phyloP scores from a whole-genome alignment of 345 rosid genomes.

The Streptanthus diversifolius region DNA sequence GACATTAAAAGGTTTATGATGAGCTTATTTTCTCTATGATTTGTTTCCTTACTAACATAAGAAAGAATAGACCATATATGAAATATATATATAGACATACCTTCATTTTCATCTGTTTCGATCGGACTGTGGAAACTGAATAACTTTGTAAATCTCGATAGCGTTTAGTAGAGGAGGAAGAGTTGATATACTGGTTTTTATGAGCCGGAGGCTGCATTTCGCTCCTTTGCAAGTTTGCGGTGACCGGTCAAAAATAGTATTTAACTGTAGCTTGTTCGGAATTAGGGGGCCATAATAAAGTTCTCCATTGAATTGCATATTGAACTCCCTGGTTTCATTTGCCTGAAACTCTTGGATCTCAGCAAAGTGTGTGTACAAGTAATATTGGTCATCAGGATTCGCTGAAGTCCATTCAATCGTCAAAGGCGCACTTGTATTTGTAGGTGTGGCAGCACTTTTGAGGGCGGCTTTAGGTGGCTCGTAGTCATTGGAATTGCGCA shows the following conservation, averaged over 20 bases:
- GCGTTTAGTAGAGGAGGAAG: conserved; percentile 34
- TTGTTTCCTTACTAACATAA: no score
- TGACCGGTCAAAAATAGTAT: no score
- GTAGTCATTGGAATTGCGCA: background rate
- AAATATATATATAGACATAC: no score
- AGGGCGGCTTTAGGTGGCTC: background rate
- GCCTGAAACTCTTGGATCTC: conserved; percentile 17
- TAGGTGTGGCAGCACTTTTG: conserved; percentile 12
- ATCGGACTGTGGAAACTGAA: conserved; percentile 20
- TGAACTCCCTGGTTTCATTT: conserved; percentile 27
- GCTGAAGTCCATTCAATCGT: background rate
- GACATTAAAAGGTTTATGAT: background rate
- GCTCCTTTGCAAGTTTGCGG: no score
- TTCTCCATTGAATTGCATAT: background rate
- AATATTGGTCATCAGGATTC: background rate
- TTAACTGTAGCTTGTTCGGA: background rate
- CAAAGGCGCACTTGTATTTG: conserved; percentile 17
- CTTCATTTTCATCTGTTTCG: conserved; percentile 17
- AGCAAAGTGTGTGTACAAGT: conserved; percentile 5
- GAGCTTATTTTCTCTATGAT: no score
- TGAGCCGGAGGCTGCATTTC: conserved; percentile 13
- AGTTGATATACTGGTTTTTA: conserved; percentile 27
- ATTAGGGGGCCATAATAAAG: background rate
- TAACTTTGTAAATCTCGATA: conserved; percentile 5
- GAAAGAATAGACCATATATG: no score